Evolutionary conservation across 2,329 filamentous ascomycete genomes (phyloP).

Genomic region (Monilinia polystroma): DNA sequence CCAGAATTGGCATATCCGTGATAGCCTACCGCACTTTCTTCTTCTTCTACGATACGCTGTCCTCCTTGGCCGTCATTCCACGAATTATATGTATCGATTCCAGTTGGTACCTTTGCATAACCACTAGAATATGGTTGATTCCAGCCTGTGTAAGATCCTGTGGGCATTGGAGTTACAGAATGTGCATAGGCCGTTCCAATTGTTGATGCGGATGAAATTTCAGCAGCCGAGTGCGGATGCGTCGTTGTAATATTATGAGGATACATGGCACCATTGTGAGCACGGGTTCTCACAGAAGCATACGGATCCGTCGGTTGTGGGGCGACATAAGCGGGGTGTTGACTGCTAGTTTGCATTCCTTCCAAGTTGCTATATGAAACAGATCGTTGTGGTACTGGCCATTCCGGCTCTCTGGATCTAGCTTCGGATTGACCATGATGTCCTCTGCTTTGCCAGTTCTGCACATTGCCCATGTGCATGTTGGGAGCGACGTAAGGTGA

Average conservation of each 20-base stretch:
- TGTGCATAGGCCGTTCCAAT: constrained; percentile 32
- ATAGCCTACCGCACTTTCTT: constrained; percentile 27
- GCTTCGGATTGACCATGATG: constrained; percentile 35
- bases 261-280: constrained; percentile 31
- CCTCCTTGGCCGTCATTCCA: constrained; percentile 32
- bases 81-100: constrained; percentile 33
- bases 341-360: constrained; percentile 35
- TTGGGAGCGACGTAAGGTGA: constrained; percentile 49
- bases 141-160: constrained; percentile 35
- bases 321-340: constrained; percentile 33
- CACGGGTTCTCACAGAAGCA: constrained; percentile 13
- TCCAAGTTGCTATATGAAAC: constrained; percentile 41
- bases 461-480: constrained; percentile 34
- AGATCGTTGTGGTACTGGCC: constrained; percentile 40
- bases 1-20: constrained; percentile 34
- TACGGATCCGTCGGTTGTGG: constrained; percentile 21
- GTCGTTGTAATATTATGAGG: constrained; percentile 34
- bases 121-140: constrained; percentile 32
- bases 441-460: constrained; percentile 37
- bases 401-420: constrained; percentile 37
- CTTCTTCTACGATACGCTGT: constrained; percentile 29
- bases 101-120: constrained; percentile 34
- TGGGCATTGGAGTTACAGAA: constrained; percentile 24
- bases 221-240: constrained; percentile 28
- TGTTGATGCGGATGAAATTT: constrained; percentile 30